Evolutionary conservation across 257 asterid genomes (phyloP).

Genomic region (Solanum dulcamara): DNA sequence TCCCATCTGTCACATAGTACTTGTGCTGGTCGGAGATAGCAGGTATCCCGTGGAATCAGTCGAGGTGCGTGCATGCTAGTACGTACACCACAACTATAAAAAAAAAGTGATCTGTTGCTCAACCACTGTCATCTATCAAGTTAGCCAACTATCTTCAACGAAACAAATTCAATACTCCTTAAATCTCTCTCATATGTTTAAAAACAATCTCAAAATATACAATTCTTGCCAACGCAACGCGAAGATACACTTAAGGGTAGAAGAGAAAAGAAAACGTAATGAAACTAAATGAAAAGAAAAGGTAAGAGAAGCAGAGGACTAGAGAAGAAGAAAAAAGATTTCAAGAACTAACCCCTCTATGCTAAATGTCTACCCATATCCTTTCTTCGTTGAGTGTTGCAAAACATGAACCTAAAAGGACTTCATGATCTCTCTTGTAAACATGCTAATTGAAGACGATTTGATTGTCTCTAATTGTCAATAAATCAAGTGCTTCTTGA

Average conservation of each 20-base stretch:
- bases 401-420: neutral
- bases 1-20: neutral
- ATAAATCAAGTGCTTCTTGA: neutral
- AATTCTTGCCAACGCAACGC: neutral
- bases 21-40: neutral
- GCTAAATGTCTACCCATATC: neutral
- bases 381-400: neutral
- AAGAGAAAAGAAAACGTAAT: neutral
- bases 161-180: neutral
- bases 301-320: neutral
- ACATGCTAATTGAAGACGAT: neutral
- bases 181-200: neutral
- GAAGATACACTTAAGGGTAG: neutral
- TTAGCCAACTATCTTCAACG: neutral
- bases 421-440: neutral
- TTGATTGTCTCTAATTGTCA: neutral
- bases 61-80: neutral
- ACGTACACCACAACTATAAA: neutral
- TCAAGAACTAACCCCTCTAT: neutral
- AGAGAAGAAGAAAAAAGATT: neutral
- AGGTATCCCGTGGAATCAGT: neutral
- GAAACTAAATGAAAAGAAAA: neutral
- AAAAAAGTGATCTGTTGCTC: neutral
- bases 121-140: neutral
- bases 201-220: neutral